These are phyloP conservation scores for Solanum chilense DNA, from an alignment of 257 asterid genomes.

Conservation along the genomic window DNA sequence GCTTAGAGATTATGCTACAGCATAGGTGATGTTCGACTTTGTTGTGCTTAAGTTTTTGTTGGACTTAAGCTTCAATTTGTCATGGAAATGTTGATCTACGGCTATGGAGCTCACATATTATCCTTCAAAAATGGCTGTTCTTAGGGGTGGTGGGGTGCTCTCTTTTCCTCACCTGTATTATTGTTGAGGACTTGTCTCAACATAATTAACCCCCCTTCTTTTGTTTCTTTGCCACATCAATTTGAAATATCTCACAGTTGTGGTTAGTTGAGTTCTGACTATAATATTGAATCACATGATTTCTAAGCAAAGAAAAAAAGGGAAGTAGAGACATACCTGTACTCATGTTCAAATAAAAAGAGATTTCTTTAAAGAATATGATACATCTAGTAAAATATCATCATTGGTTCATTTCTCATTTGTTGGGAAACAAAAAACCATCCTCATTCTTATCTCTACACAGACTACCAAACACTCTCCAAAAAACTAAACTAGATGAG, in stretches of 20 bases:
- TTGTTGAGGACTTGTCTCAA: background rate
- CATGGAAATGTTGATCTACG: background rate
- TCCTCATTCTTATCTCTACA: background rate
- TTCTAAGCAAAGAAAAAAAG: background rate
- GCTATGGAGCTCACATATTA: background rate
- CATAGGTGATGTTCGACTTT: background rate
- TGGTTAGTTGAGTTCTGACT: background rate
- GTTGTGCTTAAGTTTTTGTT: background rate
- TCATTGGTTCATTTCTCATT: background rate
- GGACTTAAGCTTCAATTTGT: background rate
- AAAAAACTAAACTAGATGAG: background rate
- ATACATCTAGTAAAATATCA: background rate
- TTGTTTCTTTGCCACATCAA: background rate
- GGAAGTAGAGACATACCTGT: background rate
- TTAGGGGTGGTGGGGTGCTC: background rate
- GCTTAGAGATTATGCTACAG: background rate
- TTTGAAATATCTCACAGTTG: background rate
- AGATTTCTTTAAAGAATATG: background rate
- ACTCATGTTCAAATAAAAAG: background rate
- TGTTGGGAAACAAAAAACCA: background rate
- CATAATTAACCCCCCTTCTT: background rate
- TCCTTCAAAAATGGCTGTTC: background rate
- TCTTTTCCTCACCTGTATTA: background rate
- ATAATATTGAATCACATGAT: background rate
- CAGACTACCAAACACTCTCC: background rate